Evolutionary conservation across 495 filamentous ascomycete genomes (phyloP).

Genomic region (Podospora pseudoanserina): DNA sequence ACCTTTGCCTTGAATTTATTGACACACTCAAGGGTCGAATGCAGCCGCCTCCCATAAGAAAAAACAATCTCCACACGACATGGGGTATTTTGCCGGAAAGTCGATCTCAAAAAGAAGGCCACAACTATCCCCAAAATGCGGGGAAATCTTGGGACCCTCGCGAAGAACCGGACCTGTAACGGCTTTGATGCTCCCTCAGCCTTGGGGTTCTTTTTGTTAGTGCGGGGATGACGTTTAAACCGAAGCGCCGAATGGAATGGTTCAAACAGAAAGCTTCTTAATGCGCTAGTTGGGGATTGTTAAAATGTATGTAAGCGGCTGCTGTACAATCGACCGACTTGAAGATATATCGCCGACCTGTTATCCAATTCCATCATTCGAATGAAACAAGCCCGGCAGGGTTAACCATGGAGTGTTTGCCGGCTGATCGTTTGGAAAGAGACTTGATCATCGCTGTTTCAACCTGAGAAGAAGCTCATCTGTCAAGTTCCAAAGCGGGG

Average conservation of each 20-base stretch:
- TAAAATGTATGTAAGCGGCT: not conserved
- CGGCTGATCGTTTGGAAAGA: not conserved
- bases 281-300: not conserved
- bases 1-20: conserved; percentile 6
- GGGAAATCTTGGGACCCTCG: conserved; percentile 17
- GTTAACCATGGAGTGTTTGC: not conserved
- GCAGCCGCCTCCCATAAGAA: conserved; percentile 14
- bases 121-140: conserved; percentile 19
- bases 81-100: conserved; percentile 25
- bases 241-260: conserved; percentile 2
- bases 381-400: conserved; percentile 4
- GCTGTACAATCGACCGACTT: not conserved
- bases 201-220: not conserved
- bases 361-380: not conserved
- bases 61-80: conserved; percentile 16
- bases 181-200: not conserved
- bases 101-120: conserved; percentile 8
- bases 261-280: not conserved
- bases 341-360: conserved; percentile 8
- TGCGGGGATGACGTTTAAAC: conserved; percentile 13
- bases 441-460: conserved; percentile 16
- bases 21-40: conserved; percentile 16
- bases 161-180: conserved; percentile 17
- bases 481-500: conserved; percentile 1
- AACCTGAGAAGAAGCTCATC: conserved; percentile 14